Conservation (phyloP, 129 eudicot genomes). For the Heracleum sosnowskyi region DNA sequence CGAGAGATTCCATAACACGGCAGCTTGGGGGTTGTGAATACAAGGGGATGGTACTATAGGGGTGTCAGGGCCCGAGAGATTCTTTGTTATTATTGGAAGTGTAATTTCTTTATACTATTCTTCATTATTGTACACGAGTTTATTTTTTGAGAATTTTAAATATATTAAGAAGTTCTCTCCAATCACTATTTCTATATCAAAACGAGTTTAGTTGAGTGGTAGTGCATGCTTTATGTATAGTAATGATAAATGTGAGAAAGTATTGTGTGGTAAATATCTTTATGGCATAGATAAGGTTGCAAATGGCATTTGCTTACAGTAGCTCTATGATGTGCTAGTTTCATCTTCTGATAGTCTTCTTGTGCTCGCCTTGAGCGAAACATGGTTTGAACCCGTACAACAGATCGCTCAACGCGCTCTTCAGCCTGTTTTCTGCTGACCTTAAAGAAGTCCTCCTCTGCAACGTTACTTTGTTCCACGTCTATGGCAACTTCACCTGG, state of each 20-base stretch:
- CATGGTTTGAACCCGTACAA: conserved; percentile 92
- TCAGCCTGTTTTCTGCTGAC: conserved; percentile 93
- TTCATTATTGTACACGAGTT: neutral
- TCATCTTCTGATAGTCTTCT: conserved; percentile 82
- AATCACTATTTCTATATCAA: neutral
- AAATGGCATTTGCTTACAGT: conserved; percentile 31
- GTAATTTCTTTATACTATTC: too few species aligned
- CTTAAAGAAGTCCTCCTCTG: conserved; percentile 68
- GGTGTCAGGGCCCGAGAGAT: too few species aligned
- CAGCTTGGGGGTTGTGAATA: too few species aligned
- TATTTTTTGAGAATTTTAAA: neutral
- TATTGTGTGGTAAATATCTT: neutral
- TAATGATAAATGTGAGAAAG: neutral
- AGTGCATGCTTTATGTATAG: neutral
- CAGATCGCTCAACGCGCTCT: conserved; percentile 93
- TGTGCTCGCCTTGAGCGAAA: conserved; percentile 88
- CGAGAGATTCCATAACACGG: too few species aligned
- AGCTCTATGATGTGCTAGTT: conserved; percentile 51
- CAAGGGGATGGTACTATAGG: too few species aligned
- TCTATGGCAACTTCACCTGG: conserved; percentile 20
- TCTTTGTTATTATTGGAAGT: too few species aligned
- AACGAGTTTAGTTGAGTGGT: neutral
- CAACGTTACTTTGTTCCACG: conserved; percentile 32
- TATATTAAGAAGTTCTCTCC: neutral
- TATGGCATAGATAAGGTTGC: neutral